Evolutionary conservation across 345 rosid genomes (phyloP), one percentile per base, ranked within the genome.

Genomic region (Eucalyptus erythrocorys): DNA sequence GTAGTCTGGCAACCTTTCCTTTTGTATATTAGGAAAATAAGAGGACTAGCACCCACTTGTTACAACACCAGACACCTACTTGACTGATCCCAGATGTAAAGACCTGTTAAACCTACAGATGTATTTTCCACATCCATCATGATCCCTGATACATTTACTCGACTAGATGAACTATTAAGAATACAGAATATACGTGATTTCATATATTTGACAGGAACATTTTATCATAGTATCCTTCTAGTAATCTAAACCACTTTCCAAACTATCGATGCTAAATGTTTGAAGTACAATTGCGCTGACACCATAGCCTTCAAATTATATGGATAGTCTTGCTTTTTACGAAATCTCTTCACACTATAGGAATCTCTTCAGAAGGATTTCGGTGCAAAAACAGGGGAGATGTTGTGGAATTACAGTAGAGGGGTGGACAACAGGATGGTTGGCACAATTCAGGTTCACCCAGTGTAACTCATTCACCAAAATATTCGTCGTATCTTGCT

Each of bases 331-430:
- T 55, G 68, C 24, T 49, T 68, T 68, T 49, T 71, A n/a, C 85
- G 13, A 32, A 51, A 37, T 57, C 22, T 86, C 88, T 64, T 90
- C n/a, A 34, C 87, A 92, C 82, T 90, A 71, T 90, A 97, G 99
- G 97, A 94, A 34, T 88, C 93, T 88, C 97, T 97, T 89, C 98
- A 94, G 89, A 97, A 93, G 91, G 98, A 95, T 89, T 97, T 95
- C 89, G 99, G 99, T 90, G 80, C 66, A 81, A 97, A 96, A 95
- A 97, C 98, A 76, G 99, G 99, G 86, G 99, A 97, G 91, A 97
- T 97, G 99, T 92, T 97, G 76, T 97, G 99, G 99, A 96, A 94
- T 89, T 95, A 95, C 91, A 92, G 99, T 87, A 94, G 99, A 93
- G 99, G 99, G 89, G 85, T 96, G 59, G 99, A 96, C 92, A 93